Evolutionary conservation across 257 asterid genomes (phyloP).

Genomic region (Fraxinus anomala): DNA sequence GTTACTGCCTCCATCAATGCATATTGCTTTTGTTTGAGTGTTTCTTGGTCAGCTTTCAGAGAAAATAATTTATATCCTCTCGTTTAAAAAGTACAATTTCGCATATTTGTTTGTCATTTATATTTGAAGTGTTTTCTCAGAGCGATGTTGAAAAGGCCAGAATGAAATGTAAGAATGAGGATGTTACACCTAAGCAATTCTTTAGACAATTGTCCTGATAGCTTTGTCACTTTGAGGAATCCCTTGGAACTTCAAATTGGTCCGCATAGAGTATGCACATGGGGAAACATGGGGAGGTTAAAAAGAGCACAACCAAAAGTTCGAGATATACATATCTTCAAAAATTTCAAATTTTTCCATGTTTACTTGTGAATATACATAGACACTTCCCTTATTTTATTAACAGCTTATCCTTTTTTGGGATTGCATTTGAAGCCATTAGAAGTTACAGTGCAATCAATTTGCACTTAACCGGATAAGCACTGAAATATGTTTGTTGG

Average conservation of each 20-base stretch:
- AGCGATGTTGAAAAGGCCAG: neutral
- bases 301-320: neutral
- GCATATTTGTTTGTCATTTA: neutral
- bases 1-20: neutral
- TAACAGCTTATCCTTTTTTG: neutral
- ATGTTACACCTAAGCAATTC: neutral
- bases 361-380: neutral
- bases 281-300: neutral
- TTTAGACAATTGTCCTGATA: neutral
- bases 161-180: neutral
- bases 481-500: neutral
- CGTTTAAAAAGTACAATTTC: neutral
- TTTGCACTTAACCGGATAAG: neutral
- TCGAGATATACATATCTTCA: too few relatives aligned
- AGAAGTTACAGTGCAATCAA: neutral
- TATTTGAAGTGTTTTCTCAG: neutral
- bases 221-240: neutral
- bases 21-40: too few relatives aligned
- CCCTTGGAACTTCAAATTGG: neutral
- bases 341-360: too few relatives aligned
- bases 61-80: too few relatives aligned
- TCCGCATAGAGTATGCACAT: neutral
- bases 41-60: neutral
- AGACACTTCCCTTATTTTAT: neutral
- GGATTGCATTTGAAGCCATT: neutral